A percentile compares a stretch with the other conserved stretches of the same genome.
These are phyloP conservation scores for Daldinia bambusicola DNA, from an alignment of 495 filamentous ascomycete genomes.

Conservation along the genomic window DNA sequence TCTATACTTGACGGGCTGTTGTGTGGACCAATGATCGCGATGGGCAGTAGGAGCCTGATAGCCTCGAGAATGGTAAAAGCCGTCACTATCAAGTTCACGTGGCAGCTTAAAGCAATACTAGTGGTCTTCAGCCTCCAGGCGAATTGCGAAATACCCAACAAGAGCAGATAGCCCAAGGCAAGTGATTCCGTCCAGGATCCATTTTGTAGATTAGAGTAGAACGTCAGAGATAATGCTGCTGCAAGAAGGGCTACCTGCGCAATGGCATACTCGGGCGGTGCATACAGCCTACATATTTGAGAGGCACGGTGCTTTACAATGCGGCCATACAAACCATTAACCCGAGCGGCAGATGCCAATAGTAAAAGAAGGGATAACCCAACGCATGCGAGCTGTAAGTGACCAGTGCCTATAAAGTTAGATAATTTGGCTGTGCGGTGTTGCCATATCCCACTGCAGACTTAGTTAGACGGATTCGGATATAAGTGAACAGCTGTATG, in stretches of 20 bases:
- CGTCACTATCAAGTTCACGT: constrained; percentile 13
- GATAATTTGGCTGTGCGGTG: constrained; percentile 12
- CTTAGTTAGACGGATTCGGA: constrained; percentile 8
- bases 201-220: constrained; percentile 14
- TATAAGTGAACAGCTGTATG: not conserved
- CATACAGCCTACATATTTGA: not conserved
- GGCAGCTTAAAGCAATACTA: constrained; percentile 9
- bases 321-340: constrained; percentile 12
- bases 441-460: constrained; percentile 25
- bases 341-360: constrained; percentile 7
- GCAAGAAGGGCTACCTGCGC: constrained; percentile 16
- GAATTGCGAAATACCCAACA: constrained; percentile 21
- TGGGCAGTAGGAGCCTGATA: constrained; percentile 15
- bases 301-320: constrained; percentile 1
- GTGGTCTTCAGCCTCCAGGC: constrained; percentile 10
- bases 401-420: constrained; percentile 24
- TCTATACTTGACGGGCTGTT: constrained; percentile 16
- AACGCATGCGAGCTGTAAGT: constrained; percentile 21
- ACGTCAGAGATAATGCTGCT: constrained; percentile 21
- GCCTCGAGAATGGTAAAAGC: constrained; percentile 13
- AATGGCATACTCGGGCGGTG: constrained; percentile 19
- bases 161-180: constrained; percentile 20
- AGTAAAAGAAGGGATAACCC: constrained; percentile 21
- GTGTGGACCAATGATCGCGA: constrained; percentile 26
- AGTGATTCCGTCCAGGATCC: constrained; percentile 22